Base-by-base conservation (phyloP, 208 protist species). In the Trypanosoma brucei region DNA sequence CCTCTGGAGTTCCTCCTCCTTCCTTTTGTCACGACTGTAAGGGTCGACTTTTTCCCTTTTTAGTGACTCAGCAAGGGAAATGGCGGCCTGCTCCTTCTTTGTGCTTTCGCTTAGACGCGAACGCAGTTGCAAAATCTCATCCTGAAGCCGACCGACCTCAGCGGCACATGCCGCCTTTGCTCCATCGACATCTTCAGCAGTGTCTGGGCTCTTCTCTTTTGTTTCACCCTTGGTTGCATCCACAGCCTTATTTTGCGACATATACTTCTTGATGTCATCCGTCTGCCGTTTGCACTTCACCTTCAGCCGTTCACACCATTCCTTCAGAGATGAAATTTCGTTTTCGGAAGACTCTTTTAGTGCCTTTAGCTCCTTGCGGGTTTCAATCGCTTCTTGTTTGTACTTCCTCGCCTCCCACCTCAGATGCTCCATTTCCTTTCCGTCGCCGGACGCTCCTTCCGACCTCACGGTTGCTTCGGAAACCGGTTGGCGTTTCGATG, bases 251-350 rank as follows among this genome's bases (percentile, higher is more conserved):
- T 68, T 49, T 49, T 50, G 58, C 14, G 62, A 30, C 5, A 51
- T 71, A 8, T 75, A 57, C 13, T 61, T 62, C 30, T 69, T 54
- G 53, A 88, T 48, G 0, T 60, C 58, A 3, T 51, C 33, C 55
- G 79, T 69, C 31, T 79, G 66, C 14, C 65, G 70, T 49, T 79
- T 58, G 35, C 72, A 65, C 55, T 83, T 75, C 46, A 48, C 66
- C 39, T 78, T 65, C 13, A 91, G 62, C 11, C 78, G 80, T n/a
- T 63, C 65, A 55, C 70, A 77, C 65, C 70, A 86, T 6, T 45
- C 68, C 51, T 78, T 78, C 2, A 91, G 65, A 13, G 69, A 75
- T 13, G 66, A 65, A 13, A 87, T 72, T 59, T 88, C 84, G 13
- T 62, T 30, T 50, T 71, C 74, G 33, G 64, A 60, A 35, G 48